phyloP scores from a whole-genome alignment of 192 early-diverging fungal genomes.

The Jimgerdemannia lactiflua region DNA sequence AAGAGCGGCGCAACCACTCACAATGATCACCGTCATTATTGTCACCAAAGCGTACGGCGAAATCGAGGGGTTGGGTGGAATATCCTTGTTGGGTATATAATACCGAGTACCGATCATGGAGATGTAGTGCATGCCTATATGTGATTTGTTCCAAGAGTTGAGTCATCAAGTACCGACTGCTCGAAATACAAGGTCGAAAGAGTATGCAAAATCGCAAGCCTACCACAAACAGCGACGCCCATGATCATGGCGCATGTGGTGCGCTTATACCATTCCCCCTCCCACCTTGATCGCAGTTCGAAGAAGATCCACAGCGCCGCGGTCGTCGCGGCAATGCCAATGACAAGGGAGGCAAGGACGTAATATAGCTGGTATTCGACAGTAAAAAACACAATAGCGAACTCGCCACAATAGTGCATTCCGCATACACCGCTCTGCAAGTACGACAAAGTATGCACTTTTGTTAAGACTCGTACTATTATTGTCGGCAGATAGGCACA shows the following conservation, averaged over 20 bases:
- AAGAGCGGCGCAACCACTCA: slow-evolving; percentile 14
- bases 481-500: too few relatives aligned
- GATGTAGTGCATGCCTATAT: slow-evolving; percentile 34
- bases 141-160: not conserved
- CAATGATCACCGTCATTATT: slow-evolving; percentile 18
- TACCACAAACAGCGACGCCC: slow-evolving; percentile 40
- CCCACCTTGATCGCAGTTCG: slow-evolving; percentile 41
- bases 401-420: slow-evolving; percentile 23
- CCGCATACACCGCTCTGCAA: not conserved
- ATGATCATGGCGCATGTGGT: slow-evolving; percentile 42
- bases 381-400: slow-evolving; percentile 29
- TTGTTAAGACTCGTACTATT: not conserved
- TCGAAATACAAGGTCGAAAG: too few relatives aligned
- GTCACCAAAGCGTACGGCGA: slow-evolving; percentile 11
- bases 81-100: slow-evolving; percentile 3
- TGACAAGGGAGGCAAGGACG: slow-evolving; percentile 31
- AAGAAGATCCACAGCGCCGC: slow-evolving; percentile 46
- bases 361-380: slow-evolving; percentile 15
- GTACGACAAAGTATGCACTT: not conserved
- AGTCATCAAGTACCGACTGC: not conserved
- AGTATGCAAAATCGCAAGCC: not conserved
- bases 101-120: slow-evolving; percentile 33
- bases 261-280: slow-evolving; percentile 40
- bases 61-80: slow-evolving; percentile 11
- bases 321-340: slow-evolving; percentile 35